Conservation (phyloP, 129 eudicot genomes). For the Kitagawia praeruptora region DNA sequence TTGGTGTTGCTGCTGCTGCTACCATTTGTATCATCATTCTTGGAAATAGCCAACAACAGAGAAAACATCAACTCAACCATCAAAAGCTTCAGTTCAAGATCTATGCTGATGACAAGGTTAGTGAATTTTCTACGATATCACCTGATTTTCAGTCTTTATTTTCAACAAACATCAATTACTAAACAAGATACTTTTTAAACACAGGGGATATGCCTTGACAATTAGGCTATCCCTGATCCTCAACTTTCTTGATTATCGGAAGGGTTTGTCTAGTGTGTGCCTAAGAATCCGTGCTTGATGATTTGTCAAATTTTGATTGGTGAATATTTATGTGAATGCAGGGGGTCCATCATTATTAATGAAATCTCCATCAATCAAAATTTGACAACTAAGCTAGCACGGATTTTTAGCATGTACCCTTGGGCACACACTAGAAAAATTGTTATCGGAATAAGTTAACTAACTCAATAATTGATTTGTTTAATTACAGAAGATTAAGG, state of each 20-base stretch:
- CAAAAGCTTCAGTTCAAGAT: slow-evolving; percentile 59
- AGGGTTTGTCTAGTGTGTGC: too few species aligned
- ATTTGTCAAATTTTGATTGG: too few species aligned
- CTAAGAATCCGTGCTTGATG: too few species aligned
- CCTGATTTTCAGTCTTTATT: neutral
- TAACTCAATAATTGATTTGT: neutral
- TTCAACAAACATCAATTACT: neutral
- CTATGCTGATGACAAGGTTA: slow-evolving; percentile 72
- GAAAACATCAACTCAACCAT: slow-evolving; percentile 21
- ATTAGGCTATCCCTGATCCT: neutral
- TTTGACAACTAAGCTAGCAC: too few species aligned
- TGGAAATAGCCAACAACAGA: slow-evolving; percentile 38
- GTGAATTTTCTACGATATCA: slow-evolving; percentile 5
- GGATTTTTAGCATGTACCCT: too few species aligned
- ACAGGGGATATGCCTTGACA: neutral
- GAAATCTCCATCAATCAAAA: too few species aligned
- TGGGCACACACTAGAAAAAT: too few species aligned
- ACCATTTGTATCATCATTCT: slow-evolving; percentile 53
- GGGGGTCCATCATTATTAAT: too few species aligned
- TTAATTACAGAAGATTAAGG: slow-evolving; percentile 50
- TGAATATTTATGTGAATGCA: too few species aligned
- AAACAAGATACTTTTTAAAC: neutral
- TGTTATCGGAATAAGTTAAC: neutral
- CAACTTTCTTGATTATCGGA: neutral
- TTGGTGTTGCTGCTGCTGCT: slow-evolving; percentile 74